Conservation (phyloP, 2,329 filamentous ascomycete species). For the Macrophomina pseudophaseolina region DNA sequence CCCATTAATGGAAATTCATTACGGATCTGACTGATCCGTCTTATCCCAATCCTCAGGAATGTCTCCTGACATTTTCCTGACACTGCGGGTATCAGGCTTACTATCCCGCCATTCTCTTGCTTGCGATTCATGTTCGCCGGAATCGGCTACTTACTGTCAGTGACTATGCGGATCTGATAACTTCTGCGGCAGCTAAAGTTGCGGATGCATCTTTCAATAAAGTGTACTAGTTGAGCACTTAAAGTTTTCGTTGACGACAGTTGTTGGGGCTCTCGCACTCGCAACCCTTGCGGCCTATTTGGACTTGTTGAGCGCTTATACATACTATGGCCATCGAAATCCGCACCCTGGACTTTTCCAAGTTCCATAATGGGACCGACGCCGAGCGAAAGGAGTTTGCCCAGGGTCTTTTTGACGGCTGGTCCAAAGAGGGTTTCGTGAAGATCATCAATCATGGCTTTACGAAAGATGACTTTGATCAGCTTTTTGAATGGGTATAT, state of each 20-base stretch:
- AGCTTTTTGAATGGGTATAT: slow-evolving; percentile 1
- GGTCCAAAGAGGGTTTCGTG: slow-evolving; percentile 4
- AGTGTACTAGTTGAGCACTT: not conserved
- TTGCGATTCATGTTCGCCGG: not conserved
- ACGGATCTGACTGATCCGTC: not conserved
- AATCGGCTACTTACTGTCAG: not conserved
- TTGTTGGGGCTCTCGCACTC: not conserved
- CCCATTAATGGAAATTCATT: not conserved
- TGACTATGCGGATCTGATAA: not conserved
- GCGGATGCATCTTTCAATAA: not conserved
- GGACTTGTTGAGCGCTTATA: not conserved
- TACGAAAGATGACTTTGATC: slow-evolving; percentile 1
- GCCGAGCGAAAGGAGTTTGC: not conserved
- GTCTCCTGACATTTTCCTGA: not conserved
- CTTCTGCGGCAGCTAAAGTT: not conserved
- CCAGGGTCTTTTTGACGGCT: not conserved
- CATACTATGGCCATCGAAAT: not conserved
- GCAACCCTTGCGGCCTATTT: not conserved
- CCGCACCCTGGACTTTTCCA: slow-evolving; percentile 1
- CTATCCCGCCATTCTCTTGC: not conserved
- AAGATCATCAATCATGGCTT: slow-evolving; percentile 1
- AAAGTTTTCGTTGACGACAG: not conserved
- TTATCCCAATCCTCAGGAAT: not conserved
- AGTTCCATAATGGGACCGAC: slow-evolving; percentile 1
- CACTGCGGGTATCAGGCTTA: not conserved